phyloP scores from a whole-genome alignment of 2,329 filamentous ascomycete species.

The Mollisiaceae sp. region DNA sequence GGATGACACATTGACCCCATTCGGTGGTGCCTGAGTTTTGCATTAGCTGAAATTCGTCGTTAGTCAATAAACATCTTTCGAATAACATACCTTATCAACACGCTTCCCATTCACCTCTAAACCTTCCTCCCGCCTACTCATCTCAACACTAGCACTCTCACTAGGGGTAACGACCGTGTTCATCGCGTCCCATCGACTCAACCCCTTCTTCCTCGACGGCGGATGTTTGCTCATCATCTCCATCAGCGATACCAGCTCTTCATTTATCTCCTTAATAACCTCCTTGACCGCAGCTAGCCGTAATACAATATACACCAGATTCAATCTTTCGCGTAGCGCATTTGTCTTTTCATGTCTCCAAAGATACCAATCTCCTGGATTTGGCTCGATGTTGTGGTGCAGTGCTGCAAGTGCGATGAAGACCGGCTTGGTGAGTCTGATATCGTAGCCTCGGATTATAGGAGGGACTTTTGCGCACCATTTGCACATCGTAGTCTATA shows the following conservation, averaged over 20 bases:
- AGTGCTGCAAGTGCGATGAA: constrained; percentile 10
- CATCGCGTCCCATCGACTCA: not conserved
- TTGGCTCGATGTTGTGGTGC: constrained; percentile 16
- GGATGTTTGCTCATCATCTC: constrained; percentile 17
- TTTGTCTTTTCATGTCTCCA: constrained; percentile 7
- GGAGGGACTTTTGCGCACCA: not conserved
- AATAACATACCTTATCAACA: not conserved
- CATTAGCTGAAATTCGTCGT: not conserved
- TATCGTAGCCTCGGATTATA: not conserved
- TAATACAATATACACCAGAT: not conserved
- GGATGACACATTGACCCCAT: not conserved
- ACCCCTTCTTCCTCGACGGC: not conserved
- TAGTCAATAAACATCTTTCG: not conserved
- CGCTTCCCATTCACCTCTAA: not conserved
- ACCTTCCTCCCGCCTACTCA: not conserved
- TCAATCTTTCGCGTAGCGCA: not conserved
- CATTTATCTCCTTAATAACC: constrained; percentile 13
- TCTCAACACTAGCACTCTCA: constrained; percentile 12
- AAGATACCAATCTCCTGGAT: constrained; percentile 10
- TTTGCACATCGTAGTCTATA: not conserved
- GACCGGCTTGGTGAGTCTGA: constrained; percentile 12
- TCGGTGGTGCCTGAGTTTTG: not conserved
- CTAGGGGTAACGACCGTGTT: constrained; percentile 8
- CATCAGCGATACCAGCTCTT: constrained; percentile 9
- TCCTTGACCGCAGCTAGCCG: not conserved